phyloP scores from a whole-genome alignment of 805 yeast genomes.

The Wickerhamiella galacta region DNA sequence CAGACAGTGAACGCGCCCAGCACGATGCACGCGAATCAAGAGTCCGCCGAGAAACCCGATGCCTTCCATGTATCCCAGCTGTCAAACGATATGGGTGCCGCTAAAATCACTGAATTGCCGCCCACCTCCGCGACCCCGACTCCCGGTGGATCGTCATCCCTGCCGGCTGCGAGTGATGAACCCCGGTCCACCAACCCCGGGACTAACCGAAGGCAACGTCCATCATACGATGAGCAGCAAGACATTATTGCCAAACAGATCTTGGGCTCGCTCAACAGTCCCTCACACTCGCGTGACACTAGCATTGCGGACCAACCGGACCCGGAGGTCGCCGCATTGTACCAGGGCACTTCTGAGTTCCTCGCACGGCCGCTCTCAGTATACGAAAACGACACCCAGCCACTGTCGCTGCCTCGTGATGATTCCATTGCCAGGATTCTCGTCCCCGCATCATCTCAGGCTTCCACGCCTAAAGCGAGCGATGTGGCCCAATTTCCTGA shows the following conservation, averaged over 20 bases:
- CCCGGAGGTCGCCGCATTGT: conserved; percentile 20
- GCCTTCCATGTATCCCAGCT: too few relatives aligned
- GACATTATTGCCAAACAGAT: conserved; percentile 1
- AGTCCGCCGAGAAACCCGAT: too few relatives aligned
- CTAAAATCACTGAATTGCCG: too few relatives aligned
- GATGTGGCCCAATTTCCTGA: too few relatives aligned
- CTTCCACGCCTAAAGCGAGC: not conserved
- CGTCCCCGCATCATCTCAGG: conserved; percentile 8
- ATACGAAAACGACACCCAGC: conserved; percentile 12
- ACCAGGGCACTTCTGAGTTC: conserved; percentile 18
- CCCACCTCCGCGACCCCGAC: too few relatives aligned
- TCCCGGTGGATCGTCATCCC: too few relatives aligned
- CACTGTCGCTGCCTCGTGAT: conserved; percentile 8
- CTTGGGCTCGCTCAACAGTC: conserved; percentile 2
- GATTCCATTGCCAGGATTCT: conserved; percentile 14
- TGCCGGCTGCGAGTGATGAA: too few relatives aligned
- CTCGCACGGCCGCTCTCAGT: conserved; percentile 18
- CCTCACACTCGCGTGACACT: not conserved
- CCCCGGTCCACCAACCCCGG: conserved; percentile 2
- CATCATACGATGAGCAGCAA: conserved; percentile 1
- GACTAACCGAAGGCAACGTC: not conserved
- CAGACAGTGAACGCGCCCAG: too few relatives aligned
- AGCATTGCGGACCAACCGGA: conserved; percentile 7
- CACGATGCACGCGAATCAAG: too few relatives aligned
- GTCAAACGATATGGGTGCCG: too few relatives aligned